Evolutionary conservation across 2,329 filamentous ascomycete genomes (phyloP), one percentile per base, ranked within the genome.

Genomic region (Aspergillus glaucus): DNA sequence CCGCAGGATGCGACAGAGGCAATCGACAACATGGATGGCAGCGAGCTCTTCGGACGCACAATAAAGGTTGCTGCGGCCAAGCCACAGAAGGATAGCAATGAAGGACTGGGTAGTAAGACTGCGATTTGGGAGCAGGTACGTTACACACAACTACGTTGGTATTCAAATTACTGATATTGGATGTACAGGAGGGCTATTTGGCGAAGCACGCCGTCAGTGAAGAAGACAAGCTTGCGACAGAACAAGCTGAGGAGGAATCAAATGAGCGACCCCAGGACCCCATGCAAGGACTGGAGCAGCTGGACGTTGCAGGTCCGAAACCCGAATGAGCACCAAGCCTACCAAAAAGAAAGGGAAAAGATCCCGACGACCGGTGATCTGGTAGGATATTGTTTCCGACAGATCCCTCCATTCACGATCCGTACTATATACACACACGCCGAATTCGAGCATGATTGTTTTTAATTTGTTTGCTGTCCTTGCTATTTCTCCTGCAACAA

Each of bases 1-100:
- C 79, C 83, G 10, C 81, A 85, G 49, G 93, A 98, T 70, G 92
- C 91, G 24, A 85, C 85, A 62, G 92, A 97, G 71, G 93, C 93
- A 45, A 95, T 98, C 67, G 90, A 97, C 77, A 98, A 98, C 66
- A 97, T 98, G 92, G 89, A 98, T 66, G 90, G 95, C 67, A 87
- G 91, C 52, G 92, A 97, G 72, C 80, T 98, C 42, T 97, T 92
- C 66, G 94, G 93, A 9, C 82, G 88, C 51, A 85, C 93, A 12
- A 86, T 98, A 67, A 95, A 91, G 68, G 92, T 97, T 45, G 91
- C 89, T 41, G 81, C 86, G 48, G 94, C 94, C 40, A 98, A 95
- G 70, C 83, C 88, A 28, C 89, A 93, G 54, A 96, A 95, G 76
- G 88, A 88, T 60, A 81, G 83, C 44, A 87, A 87, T 46, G 89